Evolutionary conservation across 1,284 basidiomycete species (phyloP).

Genomic region (Cryptococcus hybrid): DNA sequence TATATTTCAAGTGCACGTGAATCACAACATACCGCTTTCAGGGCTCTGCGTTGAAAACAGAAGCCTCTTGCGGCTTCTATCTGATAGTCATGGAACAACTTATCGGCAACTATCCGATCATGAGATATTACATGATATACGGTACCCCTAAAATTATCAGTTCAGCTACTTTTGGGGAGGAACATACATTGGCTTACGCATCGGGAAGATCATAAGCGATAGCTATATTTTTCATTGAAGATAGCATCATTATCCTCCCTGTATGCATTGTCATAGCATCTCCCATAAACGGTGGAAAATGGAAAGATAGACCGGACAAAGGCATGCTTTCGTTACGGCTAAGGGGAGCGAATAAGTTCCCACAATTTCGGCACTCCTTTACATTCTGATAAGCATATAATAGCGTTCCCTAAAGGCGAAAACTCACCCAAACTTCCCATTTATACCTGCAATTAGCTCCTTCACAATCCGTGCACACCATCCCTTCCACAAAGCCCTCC

Average conservation of each 20-base stretch:
- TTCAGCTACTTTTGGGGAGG: too few relatives aligned
- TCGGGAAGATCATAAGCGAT: constrained; percentile 14
- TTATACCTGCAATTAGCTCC: constrained; percentile 43
- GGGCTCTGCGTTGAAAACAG: constrained; percentile 35
- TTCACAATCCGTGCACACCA: constrained; percentile 39
- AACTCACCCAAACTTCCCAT: constrained; percentile 41
- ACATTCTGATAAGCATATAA: neutral
- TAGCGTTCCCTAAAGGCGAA: too few relatives aligned
- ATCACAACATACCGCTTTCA: constrained; percentile 19
- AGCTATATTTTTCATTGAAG: neutral
- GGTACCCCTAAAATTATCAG: constrained; percentile 10
- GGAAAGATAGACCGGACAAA: neutral
- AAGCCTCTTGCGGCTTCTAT: constrained; percentile 23
- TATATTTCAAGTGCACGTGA: neutral
- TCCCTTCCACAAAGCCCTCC: constrained; percentile 30
- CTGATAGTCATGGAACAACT: constrained; percentile 34
- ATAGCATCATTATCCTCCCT: constrained; percentile 11
- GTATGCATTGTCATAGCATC: constrained; percentile 6
- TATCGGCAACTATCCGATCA: constrained; percentile 12
- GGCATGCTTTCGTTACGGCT: constrained; percentile 4
- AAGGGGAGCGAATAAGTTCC: constrained; percentile 8
- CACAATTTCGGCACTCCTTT: constrained; percentile 27
- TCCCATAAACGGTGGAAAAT: constrained; percentile 12
- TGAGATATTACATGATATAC: constrained; percentile 33
- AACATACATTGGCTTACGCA: constrained; percentile 6